Evolutionary conservation across 208 protist genomes (phyloP), one percentile per base, ranked within the genome.

Genomic region (Polymyxa betae): DNA sequence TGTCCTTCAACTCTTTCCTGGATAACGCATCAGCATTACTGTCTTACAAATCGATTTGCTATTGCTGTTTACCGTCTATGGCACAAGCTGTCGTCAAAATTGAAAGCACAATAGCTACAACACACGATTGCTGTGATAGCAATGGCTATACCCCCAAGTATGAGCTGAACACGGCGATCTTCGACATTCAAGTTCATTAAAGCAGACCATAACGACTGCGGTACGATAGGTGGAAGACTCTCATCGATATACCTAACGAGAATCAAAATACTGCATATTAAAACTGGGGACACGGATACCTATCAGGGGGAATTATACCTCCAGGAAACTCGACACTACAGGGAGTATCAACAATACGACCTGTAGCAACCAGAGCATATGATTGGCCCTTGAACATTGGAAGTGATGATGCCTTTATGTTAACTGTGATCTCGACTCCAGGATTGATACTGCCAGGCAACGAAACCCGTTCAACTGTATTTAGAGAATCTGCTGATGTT

Each of bases 331-430:
- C 72, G 5, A 38, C 12, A 20, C 12, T 5, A 43, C 72, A 82
- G 5, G 72, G 16, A 20, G 72, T 40, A 20, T 82, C 16, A 20
- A 82, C 72, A 43, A 82, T 82, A 16, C 72, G 72, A 20, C 72
- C 72, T 35, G 72, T 82, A 20, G 72, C 72, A 12, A 82, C 72
- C 72, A 82, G n/a, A 5, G 72, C 72, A 43, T 82, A 82, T n/a
- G 72, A n/a, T n/a, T 82, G 72, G 12, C 16, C 35, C n/a, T 5
- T 35, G 5, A 5, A 20, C n/a, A 82, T 43, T 20, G 72, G 72
- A 5, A 82, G n/a, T 35, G n/a, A 45, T 43, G 16, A 12, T 20
- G 35, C 72, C 16, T 35, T 45, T n/a, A 82, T n/a, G 5, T 35
- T 5, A 35, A 82, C 72, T 20, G 72, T 82, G 72, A 82, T 82